These are phyloP conservation scores for Aureobasidium vineae DNA, from an alignment of 2,329 filamentous ascomycete species.

Conservation along the genomic window DNA sequence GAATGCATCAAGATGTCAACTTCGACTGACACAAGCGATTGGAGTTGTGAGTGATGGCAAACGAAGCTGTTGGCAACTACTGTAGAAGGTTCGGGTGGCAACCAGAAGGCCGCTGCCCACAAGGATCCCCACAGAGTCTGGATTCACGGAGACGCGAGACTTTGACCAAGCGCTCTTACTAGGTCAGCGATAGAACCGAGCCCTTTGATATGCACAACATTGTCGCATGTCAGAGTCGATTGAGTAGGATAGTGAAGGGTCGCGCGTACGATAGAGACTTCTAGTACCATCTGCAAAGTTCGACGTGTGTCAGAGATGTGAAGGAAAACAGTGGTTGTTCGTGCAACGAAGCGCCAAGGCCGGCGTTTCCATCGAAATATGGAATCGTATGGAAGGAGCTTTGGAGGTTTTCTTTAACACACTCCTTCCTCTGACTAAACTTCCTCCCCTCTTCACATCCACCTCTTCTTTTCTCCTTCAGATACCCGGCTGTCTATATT, in stretches of 20 bases:
- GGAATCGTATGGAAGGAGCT: neutral
- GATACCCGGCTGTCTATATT: conserved; percentile 25
- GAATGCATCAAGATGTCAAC: neutral
- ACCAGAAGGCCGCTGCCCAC: neutral
- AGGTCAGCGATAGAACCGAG: neutral
- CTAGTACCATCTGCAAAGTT: neutral
- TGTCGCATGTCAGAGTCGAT: neutral
- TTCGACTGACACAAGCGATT: neutral
- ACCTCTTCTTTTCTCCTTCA: conserved; percentile 14
- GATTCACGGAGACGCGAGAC: neutral
- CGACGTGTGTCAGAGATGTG: neutral
- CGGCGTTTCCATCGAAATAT: neutral
- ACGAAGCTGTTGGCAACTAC: neutral
- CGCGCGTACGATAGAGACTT: neutral
- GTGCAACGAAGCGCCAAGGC: neutral
- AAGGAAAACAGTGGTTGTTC: neutral
- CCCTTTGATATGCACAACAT: neutral
- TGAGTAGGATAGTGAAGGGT: neutral
- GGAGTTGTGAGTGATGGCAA: neutral
- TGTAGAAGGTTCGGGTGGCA: conserved; percentile 18
- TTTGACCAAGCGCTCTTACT: neutral
- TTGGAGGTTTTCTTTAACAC: no score
- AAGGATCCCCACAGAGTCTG: conserved; percentile 17
- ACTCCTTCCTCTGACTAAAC: conserved; percentile 1
- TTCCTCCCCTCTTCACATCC: conserved; percentile 10